Evolutionary conservation across 768 basidiomycete species (phyloP).

Genomic region (Kwoniella sp.): DNA sequence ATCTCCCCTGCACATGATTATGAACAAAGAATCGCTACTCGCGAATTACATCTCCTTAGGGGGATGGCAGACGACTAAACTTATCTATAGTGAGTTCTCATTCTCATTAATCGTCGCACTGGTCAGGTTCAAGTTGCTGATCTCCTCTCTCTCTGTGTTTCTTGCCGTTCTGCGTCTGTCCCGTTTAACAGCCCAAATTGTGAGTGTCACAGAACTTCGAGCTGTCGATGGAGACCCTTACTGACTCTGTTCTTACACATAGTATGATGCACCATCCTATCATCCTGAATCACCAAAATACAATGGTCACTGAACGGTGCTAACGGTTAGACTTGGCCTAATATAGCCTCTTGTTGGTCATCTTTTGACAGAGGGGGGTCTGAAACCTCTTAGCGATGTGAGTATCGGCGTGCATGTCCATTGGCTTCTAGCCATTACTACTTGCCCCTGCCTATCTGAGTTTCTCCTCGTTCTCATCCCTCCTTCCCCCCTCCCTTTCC

Average conservation of each 20-base stretch:
- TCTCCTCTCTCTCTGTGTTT: neutral
- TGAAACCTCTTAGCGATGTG: conserved; percentile 9
- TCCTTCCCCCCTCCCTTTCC: neutral
- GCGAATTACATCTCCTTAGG: conserved; percentile 35
- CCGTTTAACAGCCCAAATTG: neutral
- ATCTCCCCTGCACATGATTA: conserved; percentile 44
- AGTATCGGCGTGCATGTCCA: conserved; percentile 3
- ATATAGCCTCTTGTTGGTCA: neutral
- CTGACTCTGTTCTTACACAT: neutral
- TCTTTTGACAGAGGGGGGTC: conserved; percentile 1
- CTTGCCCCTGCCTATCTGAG: neutral
- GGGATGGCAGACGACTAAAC: conserved; percentile 47
- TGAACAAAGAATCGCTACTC: conserved; percentile 54
- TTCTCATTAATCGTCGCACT: neutral
- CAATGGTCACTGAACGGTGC: neutral
- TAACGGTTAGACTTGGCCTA: neutral
- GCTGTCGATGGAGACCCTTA: neutral
- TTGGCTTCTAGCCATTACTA: neutral
- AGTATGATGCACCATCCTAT: conserved; percentile 36
- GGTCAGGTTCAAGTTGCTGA: neutral
- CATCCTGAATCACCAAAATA: neutral
- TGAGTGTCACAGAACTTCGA: neutral
- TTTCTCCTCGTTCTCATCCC: conserved; percentile 2
- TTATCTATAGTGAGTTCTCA: conserved; percentile 40
- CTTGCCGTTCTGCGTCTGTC: neutral